A percentile compares a stretch with the other conserved stretches of the same genome.
Conservation (phyloP, 2,329 filamentous ascomycete genomes). For the Curvularia eragrostidis region DNA sequence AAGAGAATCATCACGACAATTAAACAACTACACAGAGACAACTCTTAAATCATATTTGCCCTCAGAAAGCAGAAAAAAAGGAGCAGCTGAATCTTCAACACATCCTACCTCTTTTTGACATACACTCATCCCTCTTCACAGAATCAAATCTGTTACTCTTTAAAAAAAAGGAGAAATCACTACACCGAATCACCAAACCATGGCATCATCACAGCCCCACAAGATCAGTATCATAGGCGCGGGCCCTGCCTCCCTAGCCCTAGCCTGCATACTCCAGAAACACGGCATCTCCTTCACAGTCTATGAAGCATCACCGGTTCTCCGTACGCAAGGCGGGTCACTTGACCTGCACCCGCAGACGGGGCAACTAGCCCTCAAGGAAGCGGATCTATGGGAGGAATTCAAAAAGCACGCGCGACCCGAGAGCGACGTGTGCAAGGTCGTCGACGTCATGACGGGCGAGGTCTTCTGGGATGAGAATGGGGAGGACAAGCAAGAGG, state of each 20-base stretch:
- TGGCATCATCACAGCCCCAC: background rate
- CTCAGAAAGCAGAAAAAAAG: background rate
- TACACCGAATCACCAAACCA: background rate
- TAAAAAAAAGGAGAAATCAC: background rate
- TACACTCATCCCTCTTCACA: background rate
- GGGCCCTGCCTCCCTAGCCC: slow-evolving; percentile 56
- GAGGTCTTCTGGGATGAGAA: slow-evolving; percentile 43
- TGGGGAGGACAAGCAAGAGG: slow-evolving; percentile 47
- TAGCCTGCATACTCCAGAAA: slow-evolving; percentile 61
- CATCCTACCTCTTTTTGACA: background rate
- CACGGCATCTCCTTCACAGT: slow-evolving; percentile 57
- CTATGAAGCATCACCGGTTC: slow-evolving; percentile 50
- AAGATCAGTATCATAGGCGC: slow-evolving; percentile 50
- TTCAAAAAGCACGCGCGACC: slow-evolving; percentile 61
- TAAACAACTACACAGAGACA: background rate
- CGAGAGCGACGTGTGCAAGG: slow-evolving; percentile 59
- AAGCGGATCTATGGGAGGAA: slow-evolving; percentile 58
- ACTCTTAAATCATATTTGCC: background rate
- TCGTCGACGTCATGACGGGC: slow-evolving; percentile 51
- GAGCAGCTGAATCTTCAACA: background rate
- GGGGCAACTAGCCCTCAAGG: slow-evolving; percentile 60
- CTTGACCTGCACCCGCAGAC: slow-evolving; percentile 62
- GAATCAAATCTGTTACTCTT: background rate
- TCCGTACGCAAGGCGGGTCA: slow-evolving; percentile 46
- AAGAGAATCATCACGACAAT: background rate